Evolutionary conservation across 179 eudicot genomes (phyloP).

Genomic region (Vitellaria paradoxa): DNA sequence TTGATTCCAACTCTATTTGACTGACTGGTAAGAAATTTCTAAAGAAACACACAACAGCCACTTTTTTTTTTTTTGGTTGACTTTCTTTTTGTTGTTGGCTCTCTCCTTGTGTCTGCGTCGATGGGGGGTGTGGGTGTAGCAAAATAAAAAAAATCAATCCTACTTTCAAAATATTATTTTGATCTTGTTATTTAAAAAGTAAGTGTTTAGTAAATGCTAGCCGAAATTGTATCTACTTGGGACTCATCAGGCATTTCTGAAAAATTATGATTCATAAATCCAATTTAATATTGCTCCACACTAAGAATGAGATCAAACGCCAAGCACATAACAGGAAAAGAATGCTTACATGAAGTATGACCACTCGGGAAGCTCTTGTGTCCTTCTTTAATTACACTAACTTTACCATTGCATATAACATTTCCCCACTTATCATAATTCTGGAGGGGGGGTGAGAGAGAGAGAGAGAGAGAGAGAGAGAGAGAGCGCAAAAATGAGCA

Average conservation of each 20-base stretch:
- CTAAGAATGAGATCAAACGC: not conserved
- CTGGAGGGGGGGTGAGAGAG: conserved; percentile 32
- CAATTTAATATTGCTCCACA: not conserved
- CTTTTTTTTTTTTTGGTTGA: not conserved
- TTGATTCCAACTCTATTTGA: too few relatives aligned
- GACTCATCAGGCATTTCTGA: not conserved
- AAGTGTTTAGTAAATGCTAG: not conserved
- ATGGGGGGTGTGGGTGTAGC: too few relatives aligned
- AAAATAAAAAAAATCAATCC: not conserved
- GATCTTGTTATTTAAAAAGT: not conserved
- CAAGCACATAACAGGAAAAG: not conserved
- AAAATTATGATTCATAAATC: not conserved
- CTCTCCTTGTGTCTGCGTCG: too few relatives aligned
- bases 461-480: not conserved
- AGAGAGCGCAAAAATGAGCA: not conserved
- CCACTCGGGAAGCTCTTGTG: conserved; percentile 91
- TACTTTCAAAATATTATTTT: not conserved
- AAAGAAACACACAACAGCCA: not conserved
- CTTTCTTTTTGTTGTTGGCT: too few relatives aligned
- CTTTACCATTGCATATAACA: conserved; percentile 64
- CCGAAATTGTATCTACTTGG: not conserved
- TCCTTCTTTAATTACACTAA: conserved; percentile 63
- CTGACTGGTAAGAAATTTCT: not conserved
- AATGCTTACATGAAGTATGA: conserved; percentile 70
- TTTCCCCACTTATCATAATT: conserved; percentile 40